Conservation (phyloP, 2,329 filamentous ascomycete genomes). For the Hyphodiscus sp. region DNA sequence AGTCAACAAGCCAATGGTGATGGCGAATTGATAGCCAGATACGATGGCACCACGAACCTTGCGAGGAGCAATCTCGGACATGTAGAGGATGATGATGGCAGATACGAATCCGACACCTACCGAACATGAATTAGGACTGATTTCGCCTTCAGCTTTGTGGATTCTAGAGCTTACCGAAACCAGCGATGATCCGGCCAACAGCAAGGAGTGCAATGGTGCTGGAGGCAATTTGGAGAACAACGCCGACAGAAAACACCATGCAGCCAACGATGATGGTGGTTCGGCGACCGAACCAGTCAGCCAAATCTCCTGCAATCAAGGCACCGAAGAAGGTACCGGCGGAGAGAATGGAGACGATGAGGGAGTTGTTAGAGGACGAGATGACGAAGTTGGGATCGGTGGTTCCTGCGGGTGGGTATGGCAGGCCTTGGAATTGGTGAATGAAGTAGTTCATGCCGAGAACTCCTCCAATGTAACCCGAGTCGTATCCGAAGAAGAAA, state of each 20-base stretch:
- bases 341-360: not conserved
- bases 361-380: slow-evolving; percentile 34
- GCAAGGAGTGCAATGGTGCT: slow-evolving; percentile 37
- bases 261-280: slow-evolving; percentile 53
- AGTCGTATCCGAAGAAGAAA: not conserved
- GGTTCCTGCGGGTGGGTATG: not conserved
- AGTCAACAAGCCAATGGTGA: slow-evolving; percentile 72
- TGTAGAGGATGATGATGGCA: slow-evolving; percentile 77
- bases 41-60: slow-evolving; percentile 75
- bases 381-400: slow-evolving; percentile 12
- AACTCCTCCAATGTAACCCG: not conserved
- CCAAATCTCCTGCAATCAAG: slow-evolving; percentile 68
- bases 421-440: not conserved
- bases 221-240: slow-evolving; percentile 57
- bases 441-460: not conserved
- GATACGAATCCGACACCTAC: slow-evolving; percentile 66
- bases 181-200: slow-evolving; percentile 68
- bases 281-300: slow-evolving; percentile 68
- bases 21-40: slow-evolving; percentile 75
- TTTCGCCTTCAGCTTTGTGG: not conserved
- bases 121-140: slow-evolving; percentile 5
- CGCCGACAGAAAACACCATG: slow-evolving; percentile 64
- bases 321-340: slow-evolving; percentile 73
- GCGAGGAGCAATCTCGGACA: slow-evolving; percentile 53
- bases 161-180: slow-evolving; percentile 44